phyloP scores from a whole-genome alignment of 495 filamentous ascomycete genomes.

The Cladorrhinum samala region DNA sequence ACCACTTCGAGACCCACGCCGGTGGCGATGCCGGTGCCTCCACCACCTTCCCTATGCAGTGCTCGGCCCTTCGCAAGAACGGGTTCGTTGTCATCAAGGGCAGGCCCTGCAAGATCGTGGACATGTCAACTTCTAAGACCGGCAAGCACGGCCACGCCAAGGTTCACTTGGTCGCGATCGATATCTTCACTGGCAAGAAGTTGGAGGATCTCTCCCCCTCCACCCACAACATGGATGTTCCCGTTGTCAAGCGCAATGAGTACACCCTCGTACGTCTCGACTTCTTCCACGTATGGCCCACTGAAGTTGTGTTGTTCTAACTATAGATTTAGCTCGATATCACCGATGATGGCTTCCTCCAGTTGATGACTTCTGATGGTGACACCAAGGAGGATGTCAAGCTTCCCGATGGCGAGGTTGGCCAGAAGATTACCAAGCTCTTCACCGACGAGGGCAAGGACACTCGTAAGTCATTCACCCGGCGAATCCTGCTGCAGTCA shows the following conservation, averaged over 20 bases:
- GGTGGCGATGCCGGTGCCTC: constrained; percentile 83
- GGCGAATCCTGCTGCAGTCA: too few relatives aligned
- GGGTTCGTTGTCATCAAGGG: constrained; percentile 95
- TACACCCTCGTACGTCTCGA: constrained; percentile 80
- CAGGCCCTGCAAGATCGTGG: constrained; percentile 99
- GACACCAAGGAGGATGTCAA: constrained; percentile 90
- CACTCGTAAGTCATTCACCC: constrained; percentile 90
- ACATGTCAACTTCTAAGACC: constrained; percentile 99
- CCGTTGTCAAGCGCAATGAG: constrained; percentile 80
- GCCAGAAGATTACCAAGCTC: constrained; percentile 70
- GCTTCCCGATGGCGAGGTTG: constrained; percentile 81
- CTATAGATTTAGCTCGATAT: constrained; percentile 71
- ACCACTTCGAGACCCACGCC: constrained; percentile 67
- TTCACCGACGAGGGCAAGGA: constrained; percentile 59
- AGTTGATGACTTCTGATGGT: constrained; percentile 77
- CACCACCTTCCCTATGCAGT: constrained; percentile 93
- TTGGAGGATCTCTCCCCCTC: constrained; percentile 97
- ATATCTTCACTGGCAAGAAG: constrained; percentile 99
- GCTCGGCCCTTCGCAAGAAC: constrained; percentile 98
- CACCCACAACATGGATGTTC: constrained; percentile 99
- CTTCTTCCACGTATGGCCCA: too few relatives aligned
- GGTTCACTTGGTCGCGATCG: constrained; percentile 93
- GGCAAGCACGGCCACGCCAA: constrained; percentile 99
- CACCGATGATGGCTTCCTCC: constrained; percentile 84
- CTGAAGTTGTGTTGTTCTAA: constrained; percentile 8